These are phyloP conservation scores for Podospora appendiculata DNA, from an alignment of 495 filamentous ascomycete species.

Conservation along the genomic window DNA sequence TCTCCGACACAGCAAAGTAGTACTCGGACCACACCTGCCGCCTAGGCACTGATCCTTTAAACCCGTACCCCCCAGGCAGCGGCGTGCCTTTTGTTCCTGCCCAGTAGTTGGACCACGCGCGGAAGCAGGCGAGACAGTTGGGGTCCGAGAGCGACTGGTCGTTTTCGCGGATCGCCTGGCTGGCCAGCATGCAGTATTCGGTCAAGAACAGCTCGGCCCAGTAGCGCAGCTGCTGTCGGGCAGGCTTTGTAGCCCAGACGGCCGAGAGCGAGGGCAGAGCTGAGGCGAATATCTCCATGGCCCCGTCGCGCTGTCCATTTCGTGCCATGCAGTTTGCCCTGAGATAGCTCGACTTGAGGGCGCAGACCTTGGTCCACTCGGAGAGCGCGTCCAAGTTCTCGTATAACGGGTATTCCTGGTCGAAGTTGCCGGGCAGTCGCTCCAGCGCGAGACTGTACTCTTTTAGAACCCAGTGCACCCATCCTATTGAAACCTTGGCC, in stretches of 20 bases:
- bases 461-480: conserved; percentile 70
- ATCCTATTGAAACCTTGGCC: conserved; percentile 70
- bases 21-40: conserved; percentile 72
- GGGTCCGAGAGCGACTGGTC: conserved; percentile 34
- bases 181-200: conserved; percentile 59
- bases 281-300: conserved; percentile 55
- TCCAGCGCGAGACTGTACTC: conserved; percentile 55
- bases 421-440: conserved; percentile 56
- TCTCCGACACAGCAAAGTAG: conserved; percentile 63
- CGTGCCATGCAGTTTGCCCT: conserved; percentile 62
- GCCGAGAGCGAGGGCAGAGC: conserved; percentile 51
- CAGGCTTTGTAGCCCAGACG: conserved; percentile 31
- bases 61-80: conserved; percentile 38
- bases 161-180: conserved; percentile 44
- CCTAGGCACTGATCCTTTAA: conserved; percentile 39
- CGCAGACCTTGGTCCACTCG: conserved; percentile 72
- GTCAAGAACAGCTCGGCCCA: conserved; percentile 76
- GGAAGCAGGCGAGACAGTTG: conserved; percentile 48
- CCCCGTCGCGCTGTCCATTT: conserved; percentile 45
- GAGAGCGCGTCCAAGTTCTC: conserved; percentile 40
- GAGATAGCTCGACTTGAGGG: conserved; percentile 69
- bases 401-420: conserved; percentile 41
- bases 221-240: conserved; percentile 52
- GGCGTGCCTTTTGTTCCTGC: conserved; percentile 24
- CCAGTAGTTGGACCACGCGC: conserved; percentile 57